Percentiles rank a stretch among this genome's conserved stretches.
phyloP scores from a whole-genome alignment of 805 yeast species.

The Candida boleticola region DNA sequence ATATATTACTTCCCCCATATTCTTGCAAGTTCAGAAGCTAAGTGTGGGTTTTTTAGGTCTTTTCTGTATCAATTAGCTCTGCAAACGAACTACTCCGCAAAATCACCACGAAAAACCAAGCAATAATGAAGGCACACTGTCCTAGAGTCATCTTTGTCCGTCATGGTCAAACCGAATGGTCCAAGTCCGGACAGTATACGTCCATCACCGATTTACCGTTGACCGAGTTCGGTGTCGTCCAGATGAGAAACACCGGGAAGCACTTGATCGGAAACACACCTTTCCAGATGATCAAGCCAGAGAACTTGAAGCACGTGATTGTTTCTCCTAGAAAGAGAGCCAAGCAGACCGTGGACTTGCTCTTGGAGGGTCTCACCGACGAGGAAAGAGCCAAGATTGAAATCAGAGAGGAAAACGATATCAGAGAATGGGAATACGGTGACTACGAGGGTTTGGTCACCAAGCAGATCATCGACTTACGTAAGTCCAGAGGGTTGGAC shows the following conservation, averaged over 20 bases:
- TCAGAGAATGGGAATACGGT: slow-evolving; percentile 96
- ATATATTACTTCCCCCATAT: no score
- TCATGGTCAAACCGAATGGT: slow-evolving; percentile 96
- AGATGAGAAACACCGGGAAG: slow-evolving; percentile 72
- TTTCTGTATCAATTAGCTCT: no score
- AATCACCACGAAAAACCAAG: no score
- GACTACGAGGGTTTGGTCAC: slow-evolving; percentile 87
- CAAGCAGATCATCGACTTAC: slow-evolving; percentile 57
- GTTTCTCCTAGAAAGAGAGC: slow-evolving; percentile 86
- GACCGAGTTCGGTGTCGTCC: slow-evolving; percentile 73
- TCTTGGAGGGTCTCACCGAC: slow-evolving; percentile 49
- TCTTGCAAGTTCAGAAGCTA: no score
- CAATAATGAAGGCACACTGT: slow-evolving; percentile 32
- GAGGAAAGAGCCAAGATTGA: slow-evolving; percentile 42
- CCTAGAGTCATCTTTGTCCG: slow-evolving; percentile 74
- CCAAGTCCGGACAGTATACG: slow-evolving; percentile 89
- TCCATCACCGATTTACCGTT: slow-evolving; percentile 79
- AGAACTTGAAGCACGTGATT: slow-evolving; percentile 58
- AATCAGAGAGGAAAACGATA: slow-evolving; percentile 51
- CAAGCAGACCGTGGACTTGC: slow-evolving; percentile 63
- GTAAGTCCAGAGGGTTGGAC: slow-evolving; percentile 57
- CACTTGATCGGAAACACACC: slow-evolving; percentile 59
- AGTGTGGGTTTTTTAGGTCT: no score
- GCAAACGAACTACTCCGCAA: no score
- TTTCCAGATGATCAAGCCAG: slow-evolving; percentile 58